Evolutionary conservation across 2,329 filamentous ascomycete genomes (phyloP), one percentile per base, ranked within the genome.

Genomic region (Monilinia polystroma): DNA sequence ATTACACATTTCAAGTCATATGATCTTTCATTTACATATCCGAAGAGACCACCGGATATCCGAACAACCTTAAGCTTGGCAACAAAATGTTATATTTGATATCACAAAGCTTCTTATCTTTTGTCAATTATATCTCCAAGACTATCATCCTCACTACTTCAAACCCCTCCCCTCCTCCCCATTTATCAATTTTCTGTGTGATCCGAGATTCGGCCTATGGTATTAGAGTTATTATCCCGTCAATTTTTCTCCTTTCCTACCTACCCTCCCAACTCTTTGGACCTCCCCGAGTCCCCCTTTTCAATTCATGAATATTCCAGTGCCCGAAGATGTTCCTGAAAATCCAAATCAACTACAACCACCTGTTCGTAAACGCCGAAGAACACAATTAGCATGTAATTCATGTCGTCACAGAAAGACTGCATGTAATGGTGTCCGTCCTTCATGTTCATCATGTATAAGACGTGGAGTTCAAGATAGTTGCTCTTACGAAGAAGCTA

Each of bases 341-440:
- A 20, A 16, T 35, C 10, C 41, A 47, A 45, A 5, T 14, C 62
- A 38, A 26, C 14, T 29, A 51, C 45, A 60, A 20, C 41, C 56
- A 57, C 51, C 26, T 14, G n/a, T 57, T 26, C 62, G 62, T 45
- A 69, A 69, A 60, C 68, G 68, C 35, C 66, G 68, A 51, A 69
- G 63, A 23, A 68, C 67, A n/a, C 69, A 63, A 26, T 60, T 70
- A 53, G 69, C 69, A 32, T 69, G 68, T 45, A 62, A 64, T 47
- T 54, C 60, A 14, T 70, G 69, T 54, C 66, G 69, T 43, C 57
- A 63, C 23, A 63, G 67, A 29, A 70, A 70, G 52, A 68, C 67
- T 18, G 56, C 66, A n/a, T 70, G 69, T 29, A 66, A 69, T 64
- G 68, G 69, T n/a, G 47, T 47, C 29, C 43, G 62, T 16, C 69